phyloP scores from a whole-genome alignment of 257 asterid genomes.

The Verbena officinalis region DNA sequence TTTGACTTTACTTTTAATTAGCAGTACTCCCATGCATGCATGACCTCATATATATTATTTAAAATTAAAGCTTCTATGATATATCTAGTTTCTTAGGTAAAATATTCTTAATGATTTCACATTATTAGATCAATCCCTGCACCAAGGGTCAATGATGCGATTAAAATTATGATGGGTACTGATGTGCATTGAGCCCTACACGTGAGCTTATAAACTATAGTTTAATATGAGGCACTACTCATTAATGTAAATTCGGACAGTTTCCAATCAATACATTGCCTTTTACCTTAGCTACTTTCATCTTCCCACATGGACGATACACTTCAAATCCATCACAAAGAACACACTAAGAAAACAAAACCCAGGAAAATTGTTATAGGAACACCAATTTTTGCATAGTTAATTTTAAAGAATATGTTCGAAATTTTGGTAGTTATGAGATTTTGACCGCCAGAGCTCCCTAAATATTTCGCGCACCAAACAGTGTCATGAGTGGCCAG shows the following conservation, averaged over 20 bases:
- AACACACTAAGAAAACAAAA: too few relatives aligned
- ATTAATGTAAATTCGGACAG: conserved; percentile 9
- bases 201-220: conserved; percentile 43
- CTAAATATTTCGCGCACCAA: too few relatives aligned
- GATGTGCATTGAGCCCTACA: conserved; percentile 54
- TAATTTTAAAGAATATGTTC: too few relatives aligned
- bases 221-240: conserved; percentile 22
- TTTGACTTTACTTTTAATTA: not conserved
- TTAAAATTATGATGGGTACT: conserved; percentile 21
- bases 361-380: too few relatives aligned
- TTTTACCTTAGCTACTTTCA: too few relatives aligned
- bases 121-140: conserved; percentile 48
- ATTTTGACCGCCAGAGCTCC: too few relatives aligned
- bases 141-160: conserved; percentile 55
- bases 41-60: conserved; percentile 20
- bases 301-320: too few relatives aligned
- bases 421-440: too few relatives aligned
- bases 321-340: too few relatives aligned
- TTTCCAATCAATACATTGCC: too few relatives aligned
- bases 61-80: not conserved
- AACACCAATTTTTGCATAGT: too few relatives aligned
- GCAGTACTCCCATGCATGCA: conserved; percentile 26
- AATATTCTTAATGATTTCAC: conserved; percentile 55
- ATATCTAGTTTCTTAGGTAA: conserved; percentile 44
- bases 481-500: too few relatives aligned